Evolutionary conservation across 2,329 filamentous ascomycete genomes (phyloP).

Genomic region (Ascochyta pisi): DNA sequence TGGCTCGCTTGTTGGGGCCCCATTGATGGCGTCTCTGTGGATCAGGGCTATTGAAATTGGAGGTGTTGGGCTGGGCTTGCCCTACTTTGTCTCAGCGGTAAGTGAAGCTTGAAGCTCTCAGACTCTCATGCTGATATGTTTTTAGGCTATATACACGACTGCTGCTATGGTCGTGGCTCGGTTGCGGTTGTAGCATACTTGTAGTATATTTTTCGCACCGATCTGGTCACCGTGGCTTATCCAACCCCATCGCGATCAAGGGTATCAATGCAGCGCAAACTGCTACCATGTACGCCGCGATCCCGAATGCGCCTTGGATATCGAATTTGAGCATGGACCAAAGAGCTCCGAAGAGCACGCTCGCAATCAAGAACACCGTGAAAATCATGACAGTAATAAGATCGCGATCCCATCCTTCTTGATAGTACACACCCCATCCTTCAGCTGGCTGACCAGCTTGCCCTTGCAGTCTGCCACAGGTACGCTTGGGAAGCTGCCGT

Average conservation of each 20-base stretch:
- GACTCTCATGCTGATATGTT: background rate
- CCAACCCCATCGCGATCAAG: no score
- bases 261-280: no score
- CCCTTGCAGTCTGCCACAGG: conserved; percentile 25
- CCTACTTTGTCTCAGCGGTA: conserved; percentile 46
- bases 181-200: background rate
- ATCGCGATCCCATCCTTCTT: no score
- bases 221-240: no score
- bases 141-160: background rate
- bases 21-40: conserved; percentile 47
- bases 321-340: no score
- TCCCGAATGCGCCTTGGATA: no score
- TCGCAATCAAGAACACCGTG: no score
- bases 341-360: no score
- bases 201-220: no score
- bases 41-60: conserved; percentile 45
- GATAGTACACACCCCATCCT: conserved; percentile 35
- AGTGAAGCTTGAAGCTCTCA: conserved; percentile 17
- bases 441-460: conserved; percentile 27
- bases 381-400: no score
- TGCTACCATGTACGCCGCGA: no score
- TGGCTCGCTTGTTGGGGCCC: conserved; percentile 45
- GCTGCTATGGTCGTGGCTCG: background rate
- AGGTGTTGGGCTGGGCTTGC: conserved; percentile 42
- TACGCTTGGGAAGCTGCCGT: conserved; percentile 32